phyloP scores from a whole-genome alignment of 2,329 filamentous ascomycete species.

The Aureobasidium lini region DNA sequence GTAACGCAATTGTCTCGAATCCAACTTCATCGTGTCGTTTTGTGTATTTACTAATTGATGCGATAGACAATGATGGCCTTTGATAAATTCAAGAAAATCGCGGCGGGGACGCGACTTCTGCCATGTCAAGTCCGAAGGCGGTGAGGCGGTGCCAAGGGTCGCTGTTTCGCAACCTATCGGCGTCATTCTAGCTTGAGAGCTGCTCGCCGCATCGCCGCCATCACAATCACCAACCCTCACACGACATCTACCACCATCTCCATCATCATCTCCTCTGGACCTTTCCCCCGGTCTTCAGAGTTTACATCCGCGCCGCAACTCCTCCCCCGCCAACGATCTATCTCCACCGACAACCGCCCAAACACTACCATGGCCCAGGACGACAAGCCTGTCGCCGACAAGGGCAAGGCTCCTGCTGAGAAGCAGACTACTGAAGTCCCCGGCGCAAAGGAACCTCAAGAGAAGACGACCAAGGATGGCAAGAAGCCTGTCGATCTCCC shows the following conservation, averaged over 20 bases:
- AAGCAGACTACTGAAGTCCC: constrained; percentile 49
- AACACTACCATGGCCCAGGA: constrained; percentile 74
- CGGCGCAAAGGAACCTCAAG: constrained; percentile 47
- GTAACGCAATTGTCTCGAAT: constrained; percentile 89
- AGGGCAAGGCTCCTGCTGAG: constrained; percentile 70
- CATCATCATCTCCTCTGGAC: background rate
- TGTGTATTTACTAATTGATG: background rate
- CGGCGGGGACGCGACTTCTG: background rate
- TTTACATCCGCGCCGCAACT: background rate
- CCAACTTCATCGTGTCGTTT: constrained; percentile 71
- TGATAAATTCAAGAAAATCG: background rate
- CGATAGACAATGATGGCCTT: background rate
- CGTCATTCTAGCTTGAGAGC: background rate
- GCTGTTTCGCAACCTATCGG: background rate
- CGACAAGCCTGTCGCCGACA: constrained; percentile 78
- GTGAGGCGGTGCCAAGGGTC: constrained; percentile 7
- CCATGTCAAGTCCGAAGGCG: constrained; percentile 13
- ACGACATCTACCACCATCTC: constrained; percentile 19
- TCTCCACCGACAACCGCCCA: background rate
- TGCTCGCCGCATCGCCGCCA: constrained; percentile 5
- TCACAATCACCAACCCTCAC: constrained; percentile 14
- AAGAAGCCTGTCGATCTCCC: constrained; percentile 64
- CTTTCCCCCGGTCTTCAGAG: background rate
- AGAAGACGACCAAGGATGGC: constrained; percentile 56
- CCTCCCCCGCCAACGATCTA: background rate